A percentile compares a stretch with the other conserved stretches of the same genome.
phyloP scores from a whole-genome alignment of 2,329 filamentous ascomycete species.

The Colletotrichum spaethianum region DNA sequence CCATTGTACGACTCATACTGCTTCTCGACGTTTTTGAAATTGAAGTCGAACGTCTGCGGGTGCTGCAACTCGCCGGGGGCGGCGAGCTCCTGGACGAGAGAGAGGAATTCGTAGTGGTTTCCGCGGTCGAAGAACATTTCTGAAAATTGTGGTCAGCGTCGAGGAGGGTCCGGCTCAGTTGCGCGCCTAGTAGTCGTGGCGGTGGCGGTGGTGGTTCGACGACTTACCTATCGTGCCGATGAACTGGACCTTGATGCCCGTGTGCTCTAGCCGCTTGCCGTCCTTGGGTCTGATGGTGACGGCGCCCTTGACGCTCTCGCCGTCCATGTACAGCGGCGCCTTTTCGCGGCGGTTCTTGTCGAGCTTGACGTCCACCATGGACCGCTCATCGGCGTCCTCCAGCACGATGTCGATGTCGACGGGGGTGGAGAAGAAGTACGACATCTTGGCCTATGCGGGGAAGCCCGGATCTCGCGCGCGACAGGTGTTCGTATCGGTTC shows the following conservation, averaged over 20 bases:
- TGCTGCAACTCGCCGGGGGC: slow-evolving; percentile 98
- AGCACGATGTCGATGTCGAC: slow-evolving; percentile 99
- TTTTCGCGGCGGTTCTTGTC: slow-evolving; percentile 99
- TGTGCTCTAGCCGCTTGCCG: slow-evolving; percentile 97
- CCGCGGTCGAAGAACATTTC: slow-evolving; percentile 99
- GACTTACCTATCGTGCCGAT: slow-evolving; percentile 92
- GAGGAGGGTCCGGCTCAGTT: neutral
- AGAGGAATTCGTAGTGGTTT: slow-evolving; percentile 99
- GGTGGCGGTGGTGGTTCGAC: slow-evolving; percentile 11
- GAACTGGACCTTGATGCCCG: slow-evolving; percentile 99
- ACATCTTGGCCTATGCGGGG: slow-evolving; percentile 72
- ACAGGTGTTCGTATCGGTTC: slow-evolving; percentile 7
- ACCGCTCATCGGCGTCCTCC: slow-evolving; percentile 92
- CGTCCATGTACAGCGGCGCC: slow-evolving; percentile 96
- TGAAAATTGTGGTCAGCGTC: slow-evolving; percentile 51
- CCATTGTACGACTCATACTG: slow-evolving; percentile 99
- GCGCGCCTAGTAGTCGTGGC: neutral
- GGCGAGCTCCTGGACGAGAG: slow-evolving; percentile 94
- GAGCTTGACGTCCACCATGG: slow-evolving; percentile 97
- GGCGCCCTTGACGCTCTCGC: slow-evolving; percentile 96
- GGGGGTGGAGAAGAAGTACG: slow-evolving; percentile 97
- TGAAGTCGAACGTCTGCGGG: slow-evolving; percentile 98
- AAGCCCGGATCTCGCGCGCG: slow-evolving; percentile 25
- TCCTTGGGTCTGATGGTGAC: slow-evolving; percentile 97
- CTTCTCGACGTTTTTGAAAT: slow-evolving; percentile 99